A percentile compares a stretch with the other conserved stretches of the same genome.
These are phyloP conservation scores for Jacaranda copaia DNA, from an alignment of 257 asterid genomes.

Conservation along the genomic window DNA sequence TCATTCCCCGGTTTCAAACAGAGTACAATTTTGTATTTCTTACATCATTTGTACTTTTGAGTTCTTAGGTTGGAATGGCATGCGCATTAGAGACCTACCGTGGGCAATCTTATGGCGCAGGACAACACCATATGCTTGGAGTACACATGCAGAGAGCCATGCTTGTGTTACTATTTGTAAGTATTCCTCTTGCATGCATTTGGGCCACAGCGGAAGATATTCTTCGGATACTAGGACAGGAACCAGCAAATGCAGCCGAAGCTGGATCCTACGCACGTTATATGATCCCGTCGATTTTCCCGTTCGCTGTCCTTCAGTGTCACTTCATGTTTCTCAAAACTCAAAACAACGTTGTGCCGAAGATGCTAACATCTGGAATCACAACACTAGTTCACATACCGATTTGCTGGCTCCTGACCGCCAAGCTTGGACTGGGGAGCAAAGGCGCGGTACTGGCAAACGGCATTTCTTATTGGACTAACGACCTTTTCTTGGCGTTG, in stretches of 20 bases:
- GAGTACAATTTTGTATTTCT: too few species aligned
- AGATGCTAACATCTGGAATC: slow-evolving; percentile 69
- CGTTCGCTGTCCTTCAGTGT: slow-evolving; percentile 67
- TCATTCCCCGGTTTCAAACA: too few species aligned
- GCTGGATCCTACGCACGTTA: slow-evolving; percentile 68
- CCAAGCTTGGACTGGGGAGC: slow-evolving; percentile 64
- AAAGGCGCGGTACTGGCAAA: slow-evolving; percentile 79
- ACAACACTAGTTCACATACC: slow-evolving; percentile 59
- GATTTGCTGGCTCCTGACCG: slow-evolving; percentile 63
- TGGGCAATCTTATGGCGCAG: slow-evolving; percentile 74
- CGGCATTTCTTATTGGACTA: slow-evolving; percentile 70
- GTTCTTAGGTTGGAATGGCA: slow-evolving; percentile 64
- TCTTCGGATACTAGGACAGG: slow-evolving; percentile 60
- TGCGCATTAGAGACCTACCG: slow-evolving; percentile 76
- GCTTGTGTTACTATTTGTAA: slow-evolving; percentile 57
- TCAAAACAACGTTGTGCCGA: slow-evolving; percentile 69
- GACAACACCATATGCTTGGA: slow-evolving; percentile 70
- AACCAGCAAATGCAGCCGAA: slow-evolving; percentile 61
- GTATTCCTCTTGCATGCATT: slow-evolving; percentile 58
- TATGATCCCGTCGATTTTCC: slow-evolving; percentile 69
- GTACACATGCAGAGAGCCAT: slow-evolving; percentile 76
- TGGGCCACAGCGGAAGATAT: slow-evolving; percentile 74
- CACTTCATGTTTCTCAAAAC: slow-evolving; percentile 66
- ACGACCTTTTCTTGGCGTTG: slow-evolving; percentile 50
- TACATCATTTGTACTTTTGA: background rate